Conservation (phyloP, 495 filamentous ascomycete genomes). For the Aspergillus ellipticus region DNA sequence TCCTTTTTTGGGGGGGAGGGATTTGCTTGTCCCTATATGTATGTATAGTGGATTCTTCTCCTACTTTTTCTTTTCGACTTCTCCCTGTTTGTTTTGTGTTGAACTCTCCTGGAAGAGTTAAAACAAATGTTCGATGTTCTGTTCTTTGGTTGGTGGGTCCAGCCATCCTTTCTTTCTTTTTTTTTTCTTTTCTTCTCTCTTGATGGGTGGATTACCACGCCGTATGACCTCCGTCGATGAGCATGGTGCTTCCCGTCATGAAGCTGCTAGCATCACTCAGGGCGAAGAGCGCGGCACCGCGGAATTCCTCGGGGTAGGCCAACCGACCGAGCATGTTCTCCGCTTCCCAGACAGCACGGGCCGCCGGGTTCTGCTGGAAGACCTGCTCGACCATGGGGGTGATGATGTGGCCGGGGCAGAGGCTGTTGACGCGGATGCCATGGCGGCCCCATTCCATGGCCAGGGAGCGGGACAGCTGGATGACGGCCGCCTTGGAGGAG, state of each 20-base stretch:
- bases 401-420: constrained; percentile 67
- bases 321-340: constrained; percentile 69
- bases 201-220: too few relatives aligned
- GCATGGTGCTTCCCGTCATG: constrained; percentile 62
- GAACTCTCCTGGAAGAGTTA: too few relatives aligned
- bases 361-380: constrained; percentile 59
- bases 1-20: background rate
- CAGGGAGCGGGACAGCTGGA: constrained; percentile 59
- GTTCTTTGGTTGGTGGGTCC: too few relatives aligned
- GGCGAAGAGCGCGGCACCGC: constrained; percentile 58
- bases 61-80: too few relatives aligned
- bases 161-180: too few relatives aligned
- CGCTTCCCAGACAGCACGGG: constrained; percentile 57
- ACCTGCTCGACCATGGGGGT: constrained; percentile 70
- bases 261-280: constrained; percentile 65
- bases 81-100: too few relatives aligned
- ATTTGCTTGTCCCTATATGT: too few relatives aligned
- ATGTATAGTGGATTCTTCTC: too few relatives aligned
- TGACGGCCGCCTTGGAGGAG: constrained; percentile 64
- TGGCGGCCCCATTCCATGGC: constrained; percentile 71
- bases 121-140: too few relatives aligned
- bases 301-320: constrained; percentile 61
- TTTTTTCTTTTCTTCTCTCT: too few relatives aligned
- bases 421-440: constrained; percentile 63
- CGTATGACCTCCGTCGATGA: constrained; percentile 63